Conservation (phyloP, 2,329 filamentous ascomycete species). For the Gaeumannomyces sp. region DNA sequence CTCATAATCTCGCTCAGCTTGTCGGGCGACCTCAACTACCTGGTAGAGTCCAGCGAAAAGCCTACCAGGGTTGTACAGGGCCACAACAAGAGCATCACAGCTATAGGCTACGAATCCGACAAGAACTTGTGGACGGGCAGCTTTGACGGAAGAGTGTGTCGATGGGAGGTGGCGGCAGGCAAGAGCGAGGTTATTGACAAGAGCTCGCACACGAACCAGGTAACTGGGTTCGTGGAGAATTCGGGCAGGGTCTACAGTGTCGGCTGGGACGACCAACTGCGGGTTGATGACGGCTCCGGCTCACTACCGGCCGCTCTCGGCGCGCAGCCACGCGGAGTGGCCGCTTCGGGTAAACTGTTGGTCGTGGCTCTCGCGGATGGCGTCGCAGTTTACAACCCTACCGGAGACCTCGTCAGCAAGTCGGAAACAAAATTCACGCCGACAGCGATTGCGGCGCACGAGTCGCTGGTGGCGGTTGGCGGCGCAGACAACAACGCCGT, state of each 20-base stretch:
- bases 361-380: constrained; percentile 52
- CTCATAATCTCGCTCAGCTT: constrained; percentile 87
- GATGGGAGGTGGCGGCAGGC: constrained; percentile 73
- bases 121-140: constrained; percentile 71
- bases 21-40: constrained; percentile 83
- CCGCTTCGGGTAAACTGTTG: constrained; percentile 44
- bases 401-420: constrained; percentile 48
- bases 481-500: constrained; percentile 63
- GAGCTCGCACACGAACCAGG: constrained; percentile 76
- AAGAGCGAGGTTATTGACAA: constrained; percentile 68
- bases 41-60: constrained; percentile 63
- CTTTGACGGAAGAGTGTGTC: constrained; percentile 80
- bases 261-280: constrained; percentile 89
- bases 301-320: constrained; percentile 67
- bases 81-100: constrained; percentile 87
- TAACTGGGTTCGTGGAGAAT: constrained; percentile 65
- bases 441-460: constrained; percentile 65
- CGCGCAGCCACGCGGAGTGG: constrained; percentile 74
- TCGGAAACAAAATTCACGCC: constrained; percentile 56
- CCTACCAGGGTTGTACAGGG: constrained; percentile 72
- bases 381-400: constrained; percentile 50
- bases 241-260: constrained; percentile 70
- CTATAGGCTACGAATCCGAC: constrained; percentile 54
- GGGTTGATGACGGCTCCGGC: constrained; percentile 65
- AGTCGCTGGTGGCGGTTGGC: constrained; percentile 67